These are phyloP conservation scores for Pseudogymnoascus sp. DNA, from an alignment of 2,329 filamentous ascomycete species.

Conservation along the genomic window DNA sequence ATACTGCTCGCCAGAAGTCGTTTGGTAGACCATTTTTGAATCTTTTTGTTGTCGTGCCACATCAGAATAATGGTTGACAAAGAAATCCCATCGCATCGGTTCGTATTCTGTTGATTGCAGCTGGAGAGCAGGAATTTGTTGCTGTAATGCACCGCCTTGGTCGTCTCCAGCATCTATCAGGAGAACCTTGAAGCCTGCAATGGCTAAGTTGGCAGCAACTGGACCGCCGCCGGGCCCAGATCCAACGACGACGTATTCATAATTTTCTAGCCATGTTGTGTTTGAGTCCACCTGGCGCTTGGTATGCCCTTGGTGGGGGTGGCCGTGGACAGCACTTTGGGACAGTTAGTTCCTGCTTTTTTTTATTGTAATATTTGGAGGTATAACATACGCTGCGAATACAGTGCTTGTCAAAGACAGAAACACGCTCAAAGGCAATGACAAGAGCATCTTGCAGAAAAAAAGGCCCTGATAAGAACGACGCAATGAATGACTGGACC, in stretches of 20 bases:
- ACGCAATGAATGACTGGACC: not conserved
- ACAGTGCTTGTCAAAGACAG: not conserved
- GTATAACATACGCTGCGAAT: not conserved
- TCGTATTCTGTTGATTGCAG: slow-evolving; percentile 40
- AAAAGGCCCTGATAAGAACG: not conserved
- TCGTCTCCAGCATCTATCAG: slow-evolving; percentile 48
- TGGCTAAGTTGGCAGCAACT: slow-evolving; percentile 41
- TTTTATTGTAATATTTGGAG: not conserved
- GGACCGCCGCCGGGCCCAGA: slow-evolving; percentile 44
- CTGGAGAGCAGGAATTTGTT: slow-evolving; percentile 42
- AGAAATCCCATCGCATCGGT: slow-evolving; percentile 45
- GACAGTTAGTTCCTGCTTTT: not conserved
- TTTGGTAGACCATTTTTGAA: slow-evolving; percentile 41
- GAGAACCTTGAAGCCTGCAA: slow-evolving; percentile 43
- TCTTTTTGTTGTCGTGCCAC: slow-evolving; percentile 37
- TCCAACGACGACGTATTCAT: slow-evolving; percentile 48
- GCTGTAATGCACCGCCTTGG: slow-evolving; percentile 34
- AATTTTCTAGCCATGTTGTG: slow-evolving; percentile 20
- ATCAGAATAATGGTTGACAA: slow-evolving; percentile 44
- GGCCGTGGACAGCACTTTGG: not conserved
- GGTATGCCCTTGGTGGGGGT: not conserved
- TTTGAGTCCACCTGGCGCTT: not conserved
- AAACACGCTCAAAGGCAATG: slow-evolving; percentile 1
- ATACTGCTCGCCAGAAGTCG: slow-evolving; percentile 16
- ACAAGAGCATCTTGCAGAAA: not conserved